Evolutionary conservation across 2,329 filamentous ascomycete genomes (phyloP), one percentile per base, ranked within the genome.

Genomic region (Myriosclerotinia duriaeana): DNA sequence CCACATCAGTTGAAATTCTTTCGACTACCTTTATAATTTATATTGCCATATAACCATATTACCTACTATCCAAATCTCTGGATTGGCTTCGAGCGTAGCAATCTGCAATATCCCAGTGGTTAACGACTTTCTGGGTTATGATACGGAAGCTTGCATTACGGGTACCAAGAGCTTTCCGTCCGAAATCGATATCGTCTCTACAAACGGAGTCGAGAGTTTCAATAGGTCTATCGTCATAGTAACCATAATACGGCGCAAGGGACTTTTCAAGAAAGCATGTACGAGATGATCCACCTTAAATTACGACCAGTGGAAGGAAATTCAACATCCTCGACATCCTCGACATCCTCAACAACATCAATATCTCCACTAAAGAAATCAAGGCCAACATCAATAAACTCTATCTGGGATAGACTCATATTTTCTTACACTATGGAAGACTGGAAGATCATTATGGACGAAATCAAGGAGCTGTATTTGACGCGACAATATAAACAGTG

Each of bases 401-500:
- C 69, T 54, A 56, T 72, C 12, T 44, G 46, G 34, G 26, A 46
- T 59, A 36, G 40, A 53, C 71, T 66, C 30, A 67, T 72, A 46
- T 61, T 73, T 7, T 74, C 74, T 20, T 71, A 72, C 53, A 73
- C 72, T 26, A 38, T 67, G 56, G 64, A 67, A 22, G 75, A 76
- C 65, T 76, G 72, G 73, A 69, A 64, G 30, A 67, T 64, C 64
- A 71, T 72, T 53, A 74, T 76, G 72, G 72, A 74, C 34, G 72
- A 76, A 69, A 68, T 76, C 22, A 75, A 73, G 65, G 53, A 54
- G 20, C 54, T 76, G n/a, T 76, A 74, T 65, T 20, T 67, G 8
- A 71, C 69, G 38, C 68, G 71, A 46, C 68, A 75, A 38, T 75
- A 76, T 53, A 75, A 73, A 69, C 69, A 75, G 30, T 76, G 75